These are phyloP conservation scores for Tricholoma saponaceum DNA, from an alignment of 768 basidiomycete genomes.

Conservation along the genomic window DNA sequence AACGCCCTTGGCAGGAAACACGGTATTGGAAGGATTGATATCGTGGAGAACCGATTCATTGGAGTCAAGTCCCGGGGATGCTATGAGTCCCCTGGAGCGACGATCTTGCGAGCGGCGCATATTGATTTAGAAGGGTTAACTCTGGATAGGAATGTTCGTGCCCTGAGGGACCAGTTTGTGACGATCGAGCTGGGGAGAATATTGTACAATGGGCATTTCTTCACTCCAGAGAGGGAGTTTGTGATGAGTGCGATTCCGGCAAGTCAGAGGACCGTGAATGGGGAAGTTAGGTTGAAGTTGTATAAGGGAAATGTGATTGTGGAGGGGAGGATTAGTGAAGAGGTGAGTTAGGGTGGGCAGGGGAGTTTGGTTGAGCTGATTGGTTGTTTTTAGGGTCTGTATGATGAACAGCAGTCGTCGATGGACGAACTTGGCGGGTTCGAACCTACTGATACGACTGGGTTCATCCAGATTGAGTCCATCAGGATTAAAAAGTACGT, in stretches of 20 bases:
- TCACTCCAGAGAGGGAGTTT: conserved; percentile 99
- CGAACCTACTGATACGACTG: conserved; percentile 91
- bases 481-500: conserved; percentile 96
- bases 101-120: conserved; percentile 93
- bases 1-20: conserved; percentile 93
- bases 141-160: conserved; percentile 95
- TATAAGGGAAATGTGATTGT: conserved; percentile 97
- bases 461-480: conserved; percentile 96
- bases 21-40: conserved; percentile 95
- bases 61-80: conserved; percentile 99
- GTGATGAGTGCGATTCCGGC: conserved; percentile 86
- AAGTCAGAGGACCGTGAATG: conserved; percentile 95
- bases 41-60: conserved; percentile 99
- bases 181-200: conserved; percentile 88
- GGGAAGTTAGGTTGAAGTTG: conserved; percentile 82
- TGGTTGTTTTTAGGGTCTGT: conserved; percentile 64
- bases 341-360: conserved; percentile 42
- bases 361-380: neutral
- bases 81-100: conserved; percentile 96
- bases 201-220: conserved; percentile 98
- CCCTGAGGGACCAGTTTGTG: conserved; percentile 91
- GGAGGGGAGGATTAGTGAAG: conserved; percentile 86
- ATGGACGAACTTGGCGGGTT: conserved; percentile 99
- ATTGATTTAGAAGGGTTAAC: conserved; percentile 96
- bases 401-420: conserved; percentile 92